phyloP scores from a whole-genome alignment of 768 basidiomycete genomes.

The Hydnum rufescens region DNA sequence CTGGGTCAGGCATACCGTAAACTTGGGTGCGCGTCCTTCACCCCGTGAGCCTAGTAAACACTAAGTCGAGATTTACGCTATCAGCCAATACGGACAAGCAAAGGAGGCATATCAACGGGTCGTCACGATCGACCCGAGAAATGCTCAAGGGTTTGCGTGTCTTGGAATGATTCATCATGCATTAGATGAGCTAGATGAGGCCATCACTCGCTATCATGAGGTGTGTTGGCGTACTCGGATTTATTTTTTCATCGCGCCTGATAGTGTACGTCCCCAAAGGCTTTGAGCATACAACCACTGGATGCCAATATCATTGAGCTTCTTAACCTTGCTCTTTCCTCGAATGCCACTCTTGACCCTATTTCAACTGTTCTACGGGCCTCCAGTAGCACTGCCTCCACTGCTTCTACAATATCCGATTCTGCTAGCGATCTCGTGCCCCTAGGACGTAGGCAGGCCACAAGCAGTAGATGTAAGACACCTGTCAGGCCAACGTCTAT shows the following conservation, averaged over 20 bases:
- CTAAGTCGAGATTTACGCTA: neutral
- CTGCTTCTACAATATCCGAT: too few relatives aligned
- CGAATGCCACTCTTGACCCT: conserved; percentile 3
- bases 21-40: conserved; percentile 34
- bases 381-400: neutral
- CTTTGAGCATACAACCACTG: conserved; percentile 63
- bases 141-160: conserved; percentile 63
- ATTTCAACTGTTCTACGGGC: neutral
- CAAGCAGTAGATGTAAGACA: too few relatives aligned
- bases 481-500: too few relatives aligned
- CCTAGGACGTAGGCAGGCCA: too few relatives aligned
- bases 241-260: conserved; percentile 1
- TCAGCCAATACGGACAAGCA: conserved; percentile 27
- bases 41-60: neutral
- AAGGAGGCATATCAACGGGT: conserved; percentile 56
- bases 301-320: conserved; percentile 66
- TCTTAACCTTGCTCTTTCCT: conserved; percentile 53
- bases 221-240: conserved; percentile 23
- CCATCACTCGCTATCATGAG: conserved; percentile 86
- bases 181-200: conserved; percentile 47
- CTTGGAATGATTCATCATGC: conserved; percentile 80
- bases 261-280: conserved; percentile 26
- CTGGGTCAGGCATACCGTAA: conserved; percentile 79
- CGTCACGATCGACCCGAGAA: conserved; percentile 70
- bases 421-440: too few relatives aligned